A percentile compares a stretch with the other conserved stretches of the same genome.
Conservation (phyloP, 371 early-diverging fungal species). For the Conidiobolus coronatus region DNA sequence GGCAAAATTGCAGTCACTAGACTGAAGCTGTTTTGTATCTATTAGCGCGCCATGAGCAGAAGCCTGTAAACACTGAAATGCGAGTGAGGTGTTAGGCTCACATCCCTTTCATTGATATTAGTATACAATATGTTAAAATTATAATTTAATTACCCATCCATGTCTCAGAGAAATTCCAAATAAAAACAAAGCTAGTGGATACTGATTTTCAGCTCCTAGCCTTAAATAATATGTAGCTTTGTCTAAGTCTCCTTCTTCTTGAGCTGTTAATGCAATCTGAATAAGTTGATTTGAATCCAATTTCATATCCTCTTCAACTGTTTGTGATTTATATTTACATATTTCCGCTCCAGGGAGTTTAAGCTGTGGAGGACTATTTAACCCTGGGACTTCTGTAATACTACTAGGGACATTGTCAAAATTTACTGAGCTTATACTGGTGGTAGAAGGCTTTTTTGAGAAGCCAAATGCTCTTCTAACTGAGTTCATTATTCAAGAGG, state of each 20-base stretch:
- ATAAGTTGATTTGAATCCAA: constrained; percentile 20
- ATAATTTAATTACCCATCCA: constrained; percentile 41
- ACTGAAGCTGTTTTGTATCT: constrained; percentile 17
- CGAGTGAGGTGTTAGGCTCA: constrained; percentile 26
- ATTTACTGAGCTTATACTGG: no score
- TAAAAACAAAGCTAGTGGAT: constrained; percentile 61
- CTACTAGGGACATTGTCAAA: no score
- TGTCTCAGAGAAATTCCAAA: constrained; percentile 74
- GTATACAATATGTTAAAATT: neutral
- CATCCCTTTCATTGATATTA: constrained; percentile 22
- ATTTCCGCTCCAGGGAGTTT: no score
- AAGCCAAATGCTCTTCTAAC: no score
- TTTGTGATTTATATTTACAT: no score
- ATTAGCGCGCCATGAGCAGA: constrained; percentile 51
- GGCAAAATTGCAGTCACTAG: constrained; percentile 7
- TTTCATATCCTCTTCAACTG: no score
- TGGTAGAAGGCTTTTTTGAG: no score
- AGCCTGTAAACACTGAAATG: constrained; percentile 48
- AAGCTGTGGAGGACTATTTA: no score
- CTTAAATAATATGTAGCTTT: constrained; percentile 63
- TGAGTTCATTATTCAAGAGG: no score
- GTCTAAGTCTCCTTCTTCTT: constrained; percentile 49
- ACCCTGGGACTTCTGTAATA: no score
- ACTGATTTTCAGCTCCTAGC: constrained; percentile 42
- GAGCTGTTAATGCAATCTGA: constrained; percentile 27